Conservation (phyloP, 306 rosid species). For the Pyrus betulifolia region DNA sequence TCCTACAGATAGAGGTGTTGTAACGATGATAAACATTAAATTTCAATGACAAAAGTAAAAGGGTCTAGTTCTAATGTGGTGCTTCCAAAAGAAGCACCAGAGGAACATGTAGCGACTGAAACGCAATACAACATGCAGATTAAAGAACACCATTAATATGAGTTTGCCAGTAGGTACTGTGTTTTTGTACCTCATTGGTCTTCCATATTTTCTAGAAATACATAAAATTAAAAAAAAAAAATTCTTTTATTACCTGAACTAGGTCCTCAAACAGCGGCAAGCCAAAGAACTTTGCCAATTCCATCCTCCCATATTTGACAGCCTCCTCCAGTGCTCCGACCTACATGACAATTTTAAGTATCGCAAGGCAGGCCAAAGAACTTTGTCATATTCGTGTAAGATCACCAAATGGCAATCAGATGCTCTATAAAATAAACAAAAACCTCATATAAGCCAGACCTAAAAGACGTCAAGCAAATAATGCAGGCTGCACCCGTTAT, state of each 20-base stretch:
- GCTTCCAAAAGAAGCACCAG: background rate
- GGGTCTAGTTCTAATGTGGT: background rate
- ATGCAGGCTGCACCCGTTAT: background rate
- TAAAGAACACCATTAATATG: background rate
- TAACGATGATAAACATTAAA: background rate
- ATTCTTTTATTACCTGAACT: conserved; percentile 51
- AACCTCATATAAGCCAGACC: background rate
- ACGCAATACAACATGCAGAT: background rate
- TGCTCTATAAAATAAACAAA: background rate
- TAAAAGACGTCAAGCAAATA: background rate
- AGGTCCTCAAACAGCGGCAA: conserved; percentile 59
- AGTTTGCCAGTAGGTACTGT: background rate
- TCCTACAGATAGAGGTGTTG: conserved; percentile 41
- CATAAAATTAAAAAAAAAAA: background rate
- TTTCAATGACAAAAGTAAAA: background rate
- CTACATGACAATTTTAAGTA: conserved; percentile 31
- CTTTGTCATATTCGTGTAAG: background rate
- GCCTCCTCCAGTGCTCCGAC: conserved; percentile 89
- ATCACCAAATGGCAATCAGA: background rate
- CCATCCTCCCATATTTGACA: conserved; percentile 71
- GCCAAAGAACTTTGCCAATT: conserved; percentile 63
- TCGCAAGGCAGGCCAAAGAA: background rate
- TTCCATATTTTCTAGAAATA: background rate
- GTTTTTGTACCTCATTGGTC: background rate
- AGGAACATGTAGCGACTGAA: background rate